These are phyloP conservation scores for Cordyceps pruinosa DNA, from an alignment of 2,329 filamentous ascomycete genomes.

Conservation along the genomic window DNA sequence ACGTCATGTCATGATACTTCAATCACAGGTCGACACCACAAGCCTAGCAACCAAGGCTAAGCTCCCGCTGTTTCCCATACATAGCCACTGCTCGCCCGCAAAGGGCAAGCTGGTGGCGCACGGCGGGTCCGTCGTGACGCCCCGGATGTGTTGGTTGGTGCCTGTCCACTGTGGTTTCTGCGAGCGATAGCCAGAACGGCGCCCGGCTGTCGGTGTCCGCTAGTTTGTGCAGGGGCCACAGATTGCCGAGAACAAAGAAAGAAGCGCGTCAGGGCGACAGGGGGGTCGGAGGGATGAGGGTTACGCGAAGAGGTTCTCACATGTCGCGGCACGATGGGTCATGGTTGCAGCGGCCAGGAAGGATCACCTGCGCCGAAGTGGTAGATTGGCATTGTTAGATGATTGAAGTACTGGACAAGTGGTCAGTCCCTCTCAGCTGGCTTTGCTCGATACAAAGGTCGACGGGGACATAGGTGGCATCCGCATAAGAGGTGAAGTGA, in stretches of 20 bases:
- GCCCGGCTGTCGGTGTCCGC: background rate
- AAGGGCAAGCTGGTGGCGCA: background rate
- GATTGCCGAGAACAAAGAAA: background rate
- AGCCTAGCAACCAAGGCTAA: no score
- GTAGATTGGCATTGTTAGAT: background rate
- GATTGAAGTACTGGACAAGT: background rate
- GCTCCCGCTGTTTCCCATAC: no score
- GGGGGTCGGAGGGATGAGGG: background rate
- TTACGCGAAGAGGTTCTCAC: background rate
- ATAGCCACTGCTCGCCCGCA: background rate
- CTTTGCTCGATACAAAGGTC: no score
- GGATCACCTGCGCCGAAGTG: no score
- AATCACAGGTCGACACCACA: no score
- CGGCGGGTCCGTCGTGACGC: background rate
- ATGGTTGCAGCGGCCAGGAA: no score
- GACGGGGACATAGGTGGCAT: background rate
- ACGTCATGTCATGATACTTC: no score
- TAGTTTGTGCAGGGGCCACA: background rate
- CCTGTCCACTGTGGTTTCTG: no score
- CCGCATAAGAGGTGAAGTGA: background rate
- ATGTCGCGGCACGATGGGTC: background rate
- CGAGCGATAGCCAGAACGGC: background rate
- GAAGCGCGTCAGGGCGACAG: background rate
- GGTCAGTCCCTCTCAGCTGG: no score
- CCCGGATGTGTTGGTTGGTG: background rate